Conservation (phyloP, 345 rosid species). For the Eucalyptus albens region DNA sequence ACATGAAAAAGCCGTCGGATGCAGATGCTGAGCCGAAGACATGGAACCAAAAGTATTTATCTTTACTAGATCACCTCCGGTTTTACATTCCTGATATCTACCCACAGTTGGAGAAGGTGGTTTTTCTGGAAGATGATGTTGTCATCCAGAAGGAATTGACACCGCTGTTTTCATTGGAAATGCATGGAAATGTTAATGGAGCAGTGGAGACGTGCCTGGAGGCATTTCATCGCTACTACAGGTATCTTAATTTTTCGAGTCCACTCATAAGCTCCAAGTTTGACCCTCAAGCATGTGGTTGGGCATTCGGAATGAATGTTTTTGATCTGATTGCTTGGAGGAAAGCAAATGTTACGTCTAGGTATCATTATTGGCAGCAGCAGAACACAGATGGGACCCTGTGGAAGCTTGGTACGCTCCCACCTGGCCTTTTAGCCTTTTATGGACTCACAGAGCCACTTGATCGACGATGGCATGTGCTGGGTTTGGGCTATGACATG, state of each 20-base stretch:
- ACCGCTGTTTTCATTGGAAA: conserved; percentile 81
- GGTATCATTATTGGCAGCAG: conserved; percentile 83
- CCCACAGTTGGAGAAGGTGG: conserved; percentile 86
- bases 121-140: conserved; percentile 89
- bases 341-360: conserved; percentile 78
- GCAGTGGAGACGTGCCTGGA: conserved; percentile 99
- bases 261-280: conserved; percentile 87
- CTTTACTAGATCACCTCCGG: conserved; percentile 79
- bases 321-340: conserved; percentile 89
- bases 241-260: conserved; percentile 92
- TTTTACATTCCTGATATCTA: conserved; percentile 93
- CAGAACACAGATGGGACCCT: conserved; percentile 58
- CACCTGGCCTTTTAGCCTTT: conserved; percentile 83
- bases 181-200: conserved; percentile 94
- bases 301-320: conserved; percentile 98
- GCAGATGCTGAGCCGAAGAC: conserved; percentile 53
- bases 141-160: conserved; percentile 95
- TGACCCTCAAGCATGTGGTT: conserved; percentile 96
- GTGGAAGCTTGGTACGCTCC: conserved; percentile 96
- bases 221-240: conserved; percentile 88
- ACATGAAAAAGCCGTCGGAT: conserved; percentile 40
- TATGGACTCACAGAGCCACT: conserved; percentile 96
- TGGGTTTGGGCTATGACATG: conserved; percentile 84
- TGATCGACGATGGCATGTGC: conserved; percentile 97
- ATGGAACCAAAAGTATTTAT: conserved; percentile 54